Evolutionary conservation across 2,329 filamentous ascomycete genomes (phyloP).

Genomic region (Fusarium sp.): DNA sequence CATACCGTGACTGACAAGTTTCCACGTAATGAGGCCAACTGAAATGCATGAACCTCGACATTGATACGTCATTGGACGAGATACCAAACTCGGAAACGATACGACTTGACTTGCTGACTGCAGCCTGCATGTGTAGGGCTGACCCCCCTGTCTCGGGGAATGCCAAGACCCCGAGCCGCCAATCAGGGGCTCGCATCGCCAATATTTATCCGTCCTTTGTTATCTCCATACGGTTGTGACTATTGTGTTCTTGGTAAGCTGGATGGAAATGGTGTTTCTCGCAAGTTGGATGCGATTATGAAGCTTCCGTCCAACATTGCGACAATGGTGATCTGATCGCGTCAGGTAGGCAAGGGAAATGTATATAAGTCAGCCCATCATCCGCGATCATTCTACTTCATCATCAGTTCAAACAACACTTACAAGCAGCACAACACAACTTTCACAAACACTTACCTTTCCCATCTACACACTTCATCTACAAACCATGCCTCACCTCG

Average conservation of each 20-base stretch:
- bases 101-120: neutral
- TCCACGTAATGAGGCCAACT: neutral
- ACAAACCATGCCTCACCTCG: slow-evolving; percentile 28
- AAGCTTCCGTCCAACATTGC: neutral
- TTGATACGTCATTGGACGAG: neutral
- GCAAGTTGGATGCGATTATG: neutral
- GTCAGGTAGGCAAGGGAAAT: neutral
- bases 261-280: neutral
- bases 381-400: neutral
- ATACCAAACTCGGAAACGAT: neutral
- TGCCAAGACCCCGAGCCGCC: neutral
- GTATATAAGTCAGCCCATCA: neutral
- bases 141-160: neutral
- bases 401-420: neutral
- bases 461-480: neutral
- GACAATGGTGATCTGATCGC: neutral
- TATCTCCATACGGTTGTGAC: neutral
- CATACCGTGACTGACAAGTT: neutral
- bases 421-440: neutral
- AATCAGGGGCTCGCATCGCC: neutral
- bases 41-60: neutral
- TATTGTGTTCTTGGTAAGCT: neutral
- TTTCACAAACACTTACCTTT: neutral
- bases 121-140: neutral
- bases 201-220: neutral